Conservation (phyloP, 148 eudicot species). For the Rhododendron henanense region DNA sequence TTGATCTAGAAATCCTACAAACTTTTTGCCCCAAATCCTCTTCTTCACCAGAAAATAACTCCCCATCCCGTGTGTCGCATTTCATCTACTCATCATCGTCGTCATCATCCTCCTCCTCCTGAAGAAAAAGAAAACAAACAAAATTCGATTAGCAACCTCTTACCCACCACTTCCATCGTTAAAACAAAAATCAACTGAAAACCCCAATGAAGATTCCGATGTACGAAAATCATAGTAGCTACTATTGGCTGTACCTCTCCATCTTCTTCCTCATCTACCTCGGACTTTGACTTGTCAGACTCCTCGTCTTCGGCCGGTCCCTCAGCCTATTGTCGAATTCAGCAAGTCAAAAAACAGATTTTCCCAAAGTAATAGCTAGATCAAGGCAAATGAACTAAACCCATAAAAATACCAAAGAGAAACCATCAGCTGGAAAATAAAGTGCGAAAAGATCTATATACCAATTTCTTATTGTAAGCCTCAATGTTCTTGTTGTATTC, state of each 20-base stretch:
- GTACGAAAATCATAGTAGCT: neutral
- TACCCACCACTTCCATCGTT: neutral
- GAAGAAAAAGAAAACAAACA: neutral
- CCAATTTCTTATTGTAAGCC: constrained; percentile 33
- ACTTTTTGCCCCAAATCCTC: neutral
- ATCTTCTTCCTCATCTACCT: constrained; percentile 40
- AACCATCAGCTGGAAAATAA: neutral
- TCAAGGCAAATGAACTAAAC: neutral
- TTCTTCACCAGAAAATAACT: neutral
- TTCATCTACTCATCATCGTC: constrained; percentile 30
- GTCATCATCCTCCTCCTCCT: constrained; percentile 20
- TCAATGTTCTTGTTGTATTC: constrained; percentile 28
- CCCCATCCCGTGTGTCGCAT: neutral
- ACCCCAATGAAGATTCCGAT: neutral
- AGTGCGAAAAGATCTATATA: neutral
- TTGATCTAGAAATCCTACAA: neutral
- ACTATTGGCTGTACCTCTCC: constrained; percentile 20
- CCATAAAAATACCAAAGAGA: neutral
- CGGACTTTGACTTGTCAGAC: constrained; percentile 38
- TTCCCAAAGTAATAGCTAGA: neutral
- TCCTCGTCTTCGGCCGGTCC: constrained; percentile 30
- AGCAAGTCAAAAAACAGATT: neutral
- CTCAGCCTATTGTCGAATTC: constrained; percentile 2
- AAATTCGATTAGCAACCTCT: no score
- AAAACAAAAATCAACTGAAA: neutral